Evolutionary conservation across 1,284 basidiomycete genomes (phyloP).

Genomic region (Meira nashicola): DNA sequence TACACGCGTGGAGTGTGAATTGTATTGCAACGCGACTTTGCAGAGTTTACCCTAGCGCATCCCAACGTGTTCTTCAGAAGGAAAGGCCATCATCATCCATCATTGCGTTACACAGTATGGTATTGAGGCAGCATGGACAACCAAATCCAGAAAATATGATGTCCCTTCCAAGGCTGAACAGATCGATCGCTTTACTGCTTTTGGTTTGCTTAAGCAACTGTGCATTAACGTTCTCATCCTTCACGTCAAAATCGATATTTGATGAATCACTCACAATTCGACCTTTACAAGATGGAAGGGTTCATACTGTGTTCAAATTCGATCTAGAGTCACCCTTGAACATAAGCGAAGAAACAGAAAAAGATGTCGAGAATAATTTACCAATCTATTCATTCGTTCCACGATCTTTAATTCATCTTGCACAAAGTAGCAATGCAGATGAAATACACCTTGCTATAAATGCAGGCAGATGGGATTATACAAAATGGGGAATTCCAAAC

Average conservation of each 20-base stretch:
- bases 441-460: conserved; percentile 81
- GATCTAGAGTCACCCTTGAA: conserved; percentile 16
- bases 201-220: no score
- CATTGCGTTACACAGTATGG: no score
- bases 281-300: conserved; percentile 75
- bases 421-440: conserved; percentile 74
- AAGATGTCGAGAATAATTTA: conserved; percentile 64
- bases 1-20: no score
- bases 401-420: conserved; percentile 74
- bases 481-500: conserved; percentile 61
- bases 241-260: neutral
- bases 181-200: no score
- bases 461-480: conserved; percentile 84
- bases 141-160: no score
- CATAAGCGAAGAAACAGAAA: neutral
- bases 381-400: conserved; percentile 67
- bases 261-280: neutral
- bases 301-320: conserved; percentile 68
- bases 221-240: no score
- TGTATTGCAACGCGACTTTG: no score
- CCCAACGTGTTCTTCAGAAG: no score
- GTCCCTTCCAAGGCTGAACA: no score
- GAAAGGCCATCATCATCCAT: no score
- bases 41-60: no score
- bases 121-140: no score